These are phyloP conservation scores for Ophiosphaerella narmari DNA, from an alignment of 2,329 filamentous ascomycete genomes.

Conservation along the genomic window DNA sequence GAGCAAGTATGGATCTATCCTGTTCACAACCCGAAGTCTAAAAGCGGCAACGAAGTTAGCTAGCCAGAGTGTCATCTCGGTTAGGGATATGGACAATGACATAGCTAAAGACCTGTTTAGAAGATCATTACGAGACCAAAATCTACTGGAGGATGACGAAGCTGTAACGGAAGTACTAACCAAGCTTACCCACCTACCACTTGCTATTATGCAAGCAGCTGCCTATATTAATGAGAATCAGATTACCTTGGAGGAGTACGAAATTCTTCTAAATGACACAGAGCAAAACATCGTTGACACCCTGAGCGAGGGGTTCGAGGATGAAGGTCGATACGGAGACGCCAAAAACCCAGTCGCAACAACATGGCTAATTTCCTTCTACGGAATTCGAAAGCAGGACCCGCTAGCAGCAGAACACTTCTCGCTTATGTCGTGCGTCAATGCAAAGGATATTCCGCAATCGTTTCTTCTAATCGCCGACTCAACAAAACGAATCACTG, in stretches of 20 bases:
- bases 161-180: conserved; percentile 27
- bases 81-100: conserved; percentile 5
- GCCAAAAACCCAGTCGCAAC: too few relatives aligned
- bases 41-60: conserved; percentile 14
- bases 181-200: conserved; percentile 19
- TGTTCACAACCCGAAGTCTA: conserved; percentile 34
- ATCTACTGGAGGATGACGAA: conserved; percentile 4
- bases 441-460: conserved; percentile 36
- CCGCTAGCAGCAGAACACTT: conserved; percentile 40
- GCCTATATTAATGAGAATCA: conserved; percentile 7
- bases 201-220: too few relatives aligned
- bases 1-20: conserved; percentile 31
- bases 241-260: conserved; percentile 6
- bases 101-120: conserved; percentile 8
- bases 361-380: conserved; percentile 44
- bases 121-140: conserved; percentile 7
- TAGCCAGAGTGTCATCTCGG: conserved; percentile 22
- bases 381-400: conserved; percentile 37
- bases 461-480: conserved; percentile 35
- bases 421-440: conserved; percentile 17
- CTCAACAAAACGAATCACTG: conserved; percentile 20
- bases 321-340: conserved; percentile 36
- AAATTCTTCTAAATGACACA: too few relatives aligned
- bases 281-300: too few relatives aligned
- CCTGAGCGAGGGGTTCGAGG: conserved; percentile 12